Evolutionary conservation across 2,329 filamentous ascomycete genomes (phyloP).

Genomic region (Thielaviopsis populi): DNA sequence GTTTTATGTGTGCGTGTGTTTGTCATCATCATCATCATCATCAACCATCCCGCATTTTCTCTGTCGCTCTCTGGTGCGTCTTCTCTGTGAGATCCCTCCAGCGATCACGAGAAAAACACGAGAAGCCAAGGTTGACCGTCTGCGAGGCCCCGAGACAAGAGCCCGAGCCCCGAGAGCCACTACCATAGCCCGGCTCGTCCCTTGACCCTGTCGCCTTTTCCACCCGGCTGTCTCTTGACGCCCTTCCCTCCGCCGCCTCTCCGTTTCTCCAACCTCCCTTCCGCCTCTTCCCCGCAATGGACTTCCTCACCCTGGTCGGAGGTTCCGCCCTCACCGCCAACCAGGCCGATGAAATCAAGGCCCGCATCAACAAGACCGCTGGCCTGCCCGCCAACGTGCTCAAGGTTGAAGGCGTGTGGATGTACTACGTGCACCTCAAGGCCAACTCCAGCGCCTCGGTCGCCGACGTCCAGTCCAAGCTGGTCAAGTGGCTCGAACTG

Average conservation of each 20-base stretch:
- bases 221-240: too few species aligned
- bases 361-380: conserved; percentile 30
- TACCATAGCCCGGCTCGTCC: neutral
- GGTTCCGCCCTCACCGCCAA: conserved; percentile 36
- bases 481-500: conserved; percentile 18
- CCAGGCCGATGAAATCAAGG: conserved; percentile 31
- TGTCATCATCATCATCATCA: conserved; percentile 8
- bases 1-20: neutral
- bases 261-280: neutral
- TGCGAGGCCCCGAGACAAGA: neutral
- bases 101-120: conserved; percentile 6
- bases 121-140: conserved; percentile 3
- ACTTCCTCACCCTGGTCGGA: conserved; percentile 26
- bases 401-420: conserved; percentile 38
- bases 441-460: conserved; percentile 19
- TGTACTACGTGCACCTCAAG: conserved; percentile 53
- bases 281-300: conserved; percentile 16
- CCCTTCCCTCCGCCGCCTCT: neutral
- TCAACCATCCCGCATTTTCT: neutral
- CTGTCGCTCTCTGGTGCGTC: conserved; percentile 8
- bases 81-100: conserved; percentile 11
- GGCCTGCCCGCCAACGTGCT: conserved; percentile 29
- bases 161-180: neutral
- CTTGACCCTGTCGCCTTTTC: too few species aligned
- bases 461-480: conserved; percentile 23